Base-by-base conservation (phyloP, 2,329 filamentous ascomycete species). In the Colletotrichum sp. region DNA sequence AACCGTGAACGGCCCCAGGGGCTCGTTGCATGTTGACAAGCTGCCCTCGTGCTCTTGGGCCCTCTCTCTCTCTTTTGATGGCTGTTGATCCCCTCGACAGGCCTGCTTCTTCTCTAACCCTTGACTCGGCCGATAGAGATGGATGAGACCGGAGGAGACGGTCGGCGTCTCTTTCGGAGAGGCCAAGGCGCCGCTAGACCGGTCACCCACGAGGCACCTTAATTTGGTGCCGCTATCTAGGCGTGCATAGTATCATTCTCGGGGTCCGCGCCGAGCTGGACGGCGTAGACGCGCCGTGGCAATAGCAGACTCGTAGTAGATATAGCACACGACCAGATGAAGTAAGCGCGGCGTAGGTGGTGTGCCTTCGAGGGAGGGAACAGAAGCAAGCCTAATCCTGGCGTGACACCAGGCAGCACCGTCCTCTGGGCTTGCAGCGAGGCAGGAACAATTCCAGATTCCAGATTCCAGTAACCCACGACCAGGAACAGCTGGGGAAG, bases 381-480 rank as follows among this genome's bases (percentile, higher is more conserved):
- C n/a, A 48, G 43, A 25, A 34, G n/a, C 60, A 74, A 60, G 58
- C 67, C 43, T 66, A 9, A 71, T 66, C 71, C 71, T 39, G 22
- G 71, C 34, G 43, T 34, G 60, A 52, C 67, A 74, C 67, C 60
- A 70, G 71, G 67, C 48, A 74, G 48, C 34, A 52, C 60, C 34
- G 27, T 15, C 58, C 39, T 36, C 28, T 36, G 55, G 27, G 58
- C 18, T 27, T 27, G 3, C 43, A 58, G 67, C 39, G 43, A 71
- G 60, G 71, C 67, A 66, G 67, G 71, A 66, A 36, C 36, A 28
- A 61, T 65, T 70, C 71, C 56, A 70, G 71, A 61, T 65, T 70
- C 71, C 56, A 70, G 71, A 69, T 64, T 67, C 71, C 68, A n/a
- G 28, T 22, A 61, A 34, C 28, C 27, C 25, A 34, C 28, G 28